Conservation (phyloP, 306 rosid species). For the Canavalia ensiformis region DNA sequence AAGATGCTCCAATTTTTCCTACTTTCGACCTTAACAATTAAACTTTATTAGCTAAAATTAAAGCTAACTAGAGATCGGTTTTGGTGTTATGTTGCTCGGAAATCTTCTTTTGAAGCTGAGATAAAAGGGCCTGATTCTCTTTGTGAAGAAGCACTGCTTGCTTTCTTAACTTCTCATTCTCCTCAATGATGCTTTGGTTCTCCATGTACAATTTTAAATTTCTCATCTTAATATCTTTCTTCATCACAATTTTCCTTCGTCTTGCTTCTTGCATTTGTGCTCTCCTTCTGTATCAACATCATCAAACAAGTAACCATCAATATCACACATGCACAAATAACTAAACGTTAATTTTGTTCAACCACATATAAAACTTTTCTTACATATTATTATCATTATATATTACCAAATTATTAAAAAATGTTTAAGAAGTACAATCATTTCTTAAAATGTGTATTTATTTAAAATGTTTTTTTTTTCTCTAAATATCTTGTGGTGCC, state of each 20-base stretch:
- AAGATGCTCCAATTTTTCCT: constrained; percentile 31
- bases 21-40: not conserved
- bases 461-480: not conserved
- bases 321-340: not conserved
- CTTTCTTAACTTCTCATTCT: constrained; percentile 79
- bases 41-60: not conserved
- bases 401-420: not conserved
- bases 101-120: constrained; percentile 64
- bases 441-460: not conserved
- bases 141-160: constrained; percentile 78
- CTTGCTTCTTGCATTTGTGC: constrained; percentile 47
- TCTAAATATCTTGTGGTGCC: too few species aligned
- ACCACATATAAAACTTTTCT: not conserved
- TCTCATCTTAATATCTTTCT: constrained; percentile 70
- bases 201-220: constrained; percentile 72
- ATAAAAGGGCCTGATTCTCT: constrained; percentile 74
- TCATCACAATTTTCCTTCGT: constrained; percentile 37
- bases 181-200: constrained; percentile 75
- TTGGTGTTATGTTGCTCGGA: constrained; percentile 40
- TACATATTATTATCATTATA: not conserved
- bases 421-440: not conserved
- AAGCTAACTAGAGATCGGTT: constrained; percentile 7
- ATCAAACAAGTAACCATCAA: constrained; percentile 12
- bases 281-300: constrained; percentile 60
- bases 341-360: not conserved